Percentiles rank a stretch among this genome's conserved stretches.
phyloP scores from a whole-genome alignment of 192 early-diverging fungal genomes.

The Spizellomyces punctatus region DNA sequence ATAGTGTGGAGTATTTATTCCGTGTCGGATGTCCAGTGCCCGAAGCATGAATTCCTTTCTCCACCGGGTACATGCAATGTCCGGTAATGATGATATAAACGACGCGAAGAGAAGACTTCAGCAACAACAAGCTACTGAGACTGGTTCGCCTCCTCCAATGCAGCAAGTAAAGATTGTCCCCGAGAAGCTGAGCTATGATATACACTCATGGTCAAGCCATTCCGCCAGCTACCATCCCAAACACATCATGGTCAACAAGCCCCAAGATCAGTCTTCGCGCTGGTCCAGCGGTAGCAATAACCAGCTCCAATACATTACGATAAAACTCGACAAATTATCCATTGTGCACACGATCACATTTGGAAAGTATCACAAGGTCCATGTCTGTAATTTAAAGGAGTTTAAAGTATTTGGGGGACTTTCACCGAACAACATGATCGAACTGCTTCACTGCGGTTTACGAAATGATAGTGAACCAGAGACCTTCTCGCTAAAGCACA shows the following conservation, averaged over 20 bases:
- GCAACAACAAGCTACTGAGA: no score
- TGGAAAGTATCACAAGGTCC: constrained; percentile 92
- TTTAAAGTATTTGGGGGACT: constrained; percentile 94
- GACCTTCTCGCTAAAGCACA: constrained; percentile 81
- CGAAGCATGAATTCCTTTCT: no score
- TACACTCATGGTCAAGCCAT: constrained; percentile 73
- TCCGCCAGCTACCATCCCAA: constrained; percentile 83
- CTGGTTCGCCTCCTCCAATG: not conserved
- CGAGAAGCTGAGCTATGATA: constrained; percentile 40
- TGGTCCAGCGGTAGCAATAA: constrained; percentile 89
- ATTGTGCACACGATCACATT: constrained; percentile 89
- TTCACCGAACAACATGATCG: constrained; percentile 79
- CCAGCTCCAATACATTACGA: constrained; percentile 89
- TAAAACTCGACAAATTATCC: constrained; percentile 82
- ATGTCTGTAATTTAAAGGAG: constrained; percentile 96
- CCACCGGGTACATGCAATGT: no score
- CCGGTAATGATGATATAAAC: no score
- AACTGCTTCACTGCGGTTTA: constrained; percentile 71
- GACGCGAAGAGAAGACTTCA: no score
- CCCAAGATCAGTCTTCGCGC: constrained; percentile 85
- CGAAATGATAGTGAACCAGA: constrained; percentile 76
- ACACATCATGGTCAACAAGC: constrained; percentile 80
- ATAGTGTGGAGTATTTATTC: no score
- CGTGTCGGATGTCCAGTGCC: no score
- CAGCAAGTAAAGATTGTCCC: constrained; percentile 15